phyloP scores from a whole-genome alignment of 2,329 filamentous ascomycete genomes.

The Zymoseptoria tritici region DNA sequence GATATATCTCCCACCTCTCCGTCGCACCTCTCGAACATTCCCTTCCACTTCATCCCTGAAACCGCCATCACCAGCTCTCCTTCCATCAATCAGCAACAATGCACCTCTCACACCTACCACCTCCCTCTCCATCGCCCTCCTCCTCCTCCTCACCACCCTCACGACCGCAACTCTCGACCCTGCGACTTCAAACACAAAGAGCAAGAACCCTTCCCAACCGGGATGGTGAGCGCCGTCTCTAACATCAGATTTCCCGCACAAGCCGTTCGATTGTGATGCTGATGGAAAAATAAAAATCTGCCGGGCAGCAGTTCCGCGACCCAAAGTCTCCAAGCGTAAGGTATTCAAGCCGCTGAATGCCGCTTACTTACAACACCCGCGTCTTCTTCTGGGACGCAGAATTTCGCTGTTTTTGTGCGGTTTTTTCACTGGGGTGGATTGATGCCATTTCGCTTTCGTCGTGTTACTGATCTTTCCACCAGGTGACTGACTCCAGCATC shows the following conservation, averaged over 20 bases:
- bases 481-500: conserved; percentile 40
- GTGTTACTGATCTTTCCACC: too few relatives aligned
- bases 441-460: not conserved
- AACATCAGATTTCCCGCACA: too few relatives aligned
- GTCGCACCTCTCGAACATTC: too few relatives aligned
- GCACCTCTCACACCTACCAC: conserved; percentile 4
- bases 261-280: too few relatives aligned
- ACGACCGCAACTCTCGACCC: conserved; percentile 32
- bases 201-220: conserved; percentile 24
- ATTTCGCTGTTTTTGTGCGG: conserved; percentile 32
- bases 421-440: not conserved
- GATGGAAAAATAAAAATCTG: too few relatives aligned
- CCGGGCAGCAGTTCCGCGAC: conserved; percentile 16
- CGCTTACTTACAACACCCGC: conserved; percentile 36
- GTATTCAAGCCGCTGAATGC: conserved; percentile 39
- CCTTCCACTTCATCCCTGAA: too few relatives aligned
- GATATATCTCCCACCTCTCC: not conserved
- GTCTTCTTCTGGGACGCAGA: conserved; percentile 30
- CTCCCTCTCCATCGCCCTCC: conserved; percentile 3
- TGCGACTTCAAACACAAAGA: conserved; percentile 33
- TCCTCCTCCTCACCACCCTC: conserved; percentile 11
- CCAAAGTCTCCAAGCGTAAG: conserved; percentile 29
- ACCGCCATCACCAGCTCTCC: too few relatives aligned
- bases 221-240: conserved; percentile 10
- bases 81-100: not conserved